These are phyloP conservation scores for Aspergillus steynii DNA, from an alignment of 495 filamentous ascomycete species.

Conservation along the genomic window DNA sequence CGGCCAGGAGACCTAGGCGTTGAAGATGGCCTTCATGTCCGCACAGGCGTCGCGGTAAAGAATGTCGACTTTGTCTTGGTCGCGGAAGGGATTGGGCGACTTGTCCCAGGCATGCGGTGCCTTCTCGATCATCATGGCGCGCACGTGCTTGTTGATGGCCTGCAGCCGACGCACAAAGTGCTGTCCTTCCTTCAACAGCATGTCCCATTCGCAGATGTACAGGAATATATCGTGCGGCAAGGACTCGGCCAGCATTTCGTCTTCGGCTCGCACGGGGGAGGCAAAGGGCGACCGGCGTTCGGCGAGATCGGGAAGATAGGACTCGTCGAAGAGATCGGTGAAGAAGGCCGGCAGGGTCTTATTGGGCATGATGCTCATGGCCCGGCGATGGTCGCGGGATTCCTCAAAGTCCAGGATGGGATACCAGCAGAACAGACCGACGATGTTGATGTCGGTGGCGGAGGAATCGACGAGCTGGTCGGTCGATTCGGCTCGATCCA, in stretches of 20 bases:
- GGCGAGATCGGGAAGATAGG: constrained; percentile 64
- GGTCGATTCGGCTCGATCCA: constrained; percentile 41
- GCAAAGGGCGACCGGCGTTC: constrained; percentile 59
- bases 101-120: constrained; percentile 88
- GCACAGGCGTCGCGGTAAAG: constrained; percentile 47
- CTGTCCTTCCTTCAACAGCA: constrained; percentile 78
- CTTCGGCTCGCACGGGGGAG: constrained; percentile 60
- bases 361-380: constrained; percentile 62
- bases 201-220: constrained; percentile 88
- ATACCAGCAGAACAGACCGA: constrained; percentile 74
- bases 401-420: constrained; percentile 81
- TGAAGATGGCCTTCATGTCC: constrained; percentile 47
- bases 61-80: constrained; percentile 41
- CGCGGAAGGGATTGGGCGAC: constrained; percentile 72
- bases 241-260: constrained; percentile 46
- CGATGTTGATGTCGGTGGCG: constrained; percentile 43
- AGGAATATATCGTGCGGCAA: constrained; percentile 68
- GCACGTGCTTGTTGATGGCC: constrained; percentile 64
- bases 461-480: constrained; percentile 35
- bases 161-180: constrained; percentile 64
- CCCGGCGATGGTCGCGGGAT: constrained; percentile 70
- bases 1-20: constrained; percentile 10
- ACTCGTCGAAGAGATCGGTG: constrained; percentile 82
- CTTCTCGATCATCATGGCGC: constrained; percentile 68
- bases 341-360: constrained; percentile 72